Conservation (phyloP, 495 filamentous ascomycete species). For the Aspergillus carlsbadensis region DNA sequence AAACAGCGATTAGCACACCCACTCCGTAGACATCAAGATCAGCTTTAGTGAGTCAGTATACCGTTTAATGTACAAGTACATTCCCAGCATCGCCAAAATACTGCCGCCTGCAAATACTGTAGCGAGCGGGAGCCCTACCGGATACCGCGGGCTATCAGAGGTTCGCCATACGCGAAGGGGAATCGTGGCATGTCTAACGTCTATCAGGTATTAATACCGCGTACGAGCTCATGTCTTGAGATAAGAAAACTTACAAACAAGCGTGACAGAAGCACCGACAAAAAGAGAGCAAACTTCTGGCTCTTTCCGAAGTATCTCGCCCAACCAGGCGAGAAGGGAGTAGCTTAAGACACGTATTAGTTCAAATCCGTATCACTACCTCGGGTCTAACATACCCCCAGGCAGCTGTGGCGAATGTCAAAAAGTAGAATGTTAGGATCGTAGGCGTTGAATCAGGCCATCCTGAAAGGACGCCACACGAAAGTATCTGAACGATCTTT, state of each 20-base stretch:
- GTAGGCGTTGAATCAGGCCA: constrained; percentile 18
- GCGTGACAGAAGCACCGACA: constrained; percentile 18
- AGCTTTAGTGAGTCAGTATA: not conserved
- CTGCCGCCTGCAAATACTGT: constrained; percentile 17
- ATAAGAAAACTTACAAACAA: constrained; percentile 12
- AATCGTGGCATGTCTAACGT: constrained; percentile 23
- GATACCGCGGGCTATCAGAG: constrained; percentile 17
- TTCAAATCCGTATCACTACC: not conserved
- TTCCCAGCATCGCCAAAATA: constrained; percentile 6
- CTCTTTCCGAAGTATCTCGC: constrained; percentile 18
- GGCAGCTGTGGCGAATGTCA: constrained; percentile 20
- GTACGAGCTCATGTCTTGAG: not conserved
- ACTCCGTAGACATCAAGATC: not conserved
- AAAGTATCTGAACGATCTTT: constrained; percentile 9
- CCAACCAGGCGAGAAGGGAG: constrained; percentile 19
- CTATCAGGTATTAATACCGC: not conserved
- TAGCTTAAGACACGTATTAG: not conserved
- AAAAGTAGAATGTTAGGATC: constrained; percentile 19
- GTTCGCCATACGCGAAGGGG: constrained; percentile 20
- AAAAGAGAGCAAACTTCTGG: constrained; percentile 18
- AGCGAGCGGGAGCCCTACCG: constrained; percentile 21
- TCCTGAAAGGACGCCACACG: constrained; percentile 12
- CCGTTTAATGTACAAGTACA: constrained; percentile 10
- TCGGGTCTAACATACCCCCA: constrained; percentile 6
- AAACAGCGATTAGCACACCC: not conserved